These are phyloP conservation scores for Russula brevipes DNA, from an alignment of 768 basidiomycete species.

Conservation along the genomic window DNA sequence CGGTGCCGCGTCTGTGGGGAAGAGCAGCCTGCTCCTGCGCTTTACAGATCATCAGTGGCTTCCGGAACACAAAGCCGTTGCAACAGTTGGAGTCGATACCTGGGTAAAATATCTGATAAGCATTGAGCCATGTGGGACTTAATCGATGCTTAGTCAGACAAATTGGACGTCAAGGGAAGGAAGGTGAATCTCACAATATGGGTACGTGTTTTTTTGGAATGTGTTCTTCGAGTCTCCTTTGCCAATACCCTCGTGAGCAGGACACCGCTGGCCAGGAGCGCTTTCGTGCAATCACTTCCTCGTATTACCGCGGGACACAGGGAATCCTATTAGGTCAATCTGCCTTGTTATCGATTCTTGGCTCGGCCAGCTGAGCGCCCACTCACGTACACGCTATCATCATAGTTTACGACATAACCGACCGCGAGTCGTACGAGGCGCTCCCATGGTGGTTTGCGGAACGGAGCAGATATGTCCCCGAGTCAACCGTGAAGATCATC, in stretches of 20 bases:
- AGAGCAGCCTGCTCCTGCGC: slow-evolving; percentile 82
- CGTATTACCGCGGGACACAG: slow-evolving; percentile 88
- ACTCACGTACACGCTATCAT: background rate
- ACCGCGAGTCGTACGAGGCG: slow-evolving; percentile 86
- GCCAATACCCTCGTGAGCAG: slow-evolving; percentile 35
- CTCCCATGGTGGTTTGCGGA: slow-evolving; percentile 91
- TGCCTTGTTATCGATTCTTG: slow-evolving; percentile 46
- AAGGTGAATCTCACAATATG: slow-evolving; percentile 94
- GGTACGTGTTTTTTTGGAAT: slow-evolving; percentile 46
- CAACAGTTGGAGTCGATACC: slow-evolving; percentile 84
- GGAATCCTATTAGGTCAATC: slow-evolving; percentile 65
- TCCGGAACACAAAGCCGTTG: slow-evolving; percentile 83
- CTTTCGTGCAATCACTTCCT: slow-evolving; percentile 90
- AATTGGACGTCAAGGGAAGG: slow-evolving; percentile 78
- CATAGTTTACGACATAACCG: slow-evolving; percentile 91
- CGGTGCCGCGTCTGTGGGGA: slow-evolving; percentile 86
- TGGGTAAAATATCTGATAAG: slow-evolving; percentile 56
- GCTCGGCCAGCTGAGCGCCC: slow-evolving; percentile 24
- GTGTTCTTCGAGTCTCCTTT: background rate
- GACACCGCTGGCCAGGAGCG: slow-evolving; percentile 97
- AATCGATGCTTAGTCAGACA: slow-evolving; percentile 75
- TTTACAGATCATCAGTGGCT: slow-evolving; percentile 97
- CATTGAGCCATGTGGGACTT: slow-evolving; percentile 42
- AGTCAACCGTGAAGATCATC: slow-evolving; percentile 88
- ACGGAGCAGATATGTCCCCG: slow-evolving; percentile 87